Evolutionary conservation across 2,329 filamentous ascomycete species (phyloP).

Genomic region (Zelopaecilomyces penicillatus): DNA sequence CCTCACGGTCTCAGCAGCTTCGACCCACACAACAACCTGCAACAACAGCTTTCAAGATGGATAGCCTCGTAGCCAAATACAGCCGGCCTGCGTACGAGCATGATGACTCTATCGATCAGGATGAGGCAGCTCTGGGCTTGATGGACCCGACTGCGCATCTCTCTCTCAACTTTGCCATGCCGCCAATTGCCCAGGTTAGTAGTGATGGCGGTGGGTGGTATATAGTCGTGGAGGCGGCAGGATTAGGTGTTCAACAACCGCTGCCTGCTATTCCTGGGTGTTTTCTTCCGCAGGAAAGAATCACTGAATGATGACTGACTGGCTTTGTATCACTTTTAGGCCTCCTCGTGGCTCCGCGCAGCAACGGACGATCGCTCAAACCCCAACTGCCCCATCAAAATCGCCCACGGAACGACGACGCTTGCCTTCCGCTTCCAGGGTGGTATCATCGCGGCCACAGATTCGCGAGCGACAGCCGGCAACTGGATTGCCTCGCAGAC

Average conservation of each 20-base stretch:
- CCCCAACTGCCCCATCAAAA: slow-evolving; percentile 96
- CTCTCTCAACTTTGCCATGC: slow-evolving; percentile 90
- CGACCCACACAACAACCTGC: neutral
- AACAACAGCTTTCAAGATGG: slow-evolving; percentile 50
- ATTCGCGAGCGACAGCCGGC: slow-evolving; percentile 92
- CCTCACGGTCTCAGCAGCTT: neutral
- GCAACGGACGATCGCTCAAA: slow-evolving; percentile 97
- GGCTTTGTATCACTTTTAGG: slow-evolving; percentile 39
- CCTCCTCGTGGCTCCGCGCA: slow-evolving; percentile 88
- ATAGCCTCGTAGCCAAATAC: slow-evolving; percentile 88
- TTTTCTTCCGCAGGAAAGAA: neutral
- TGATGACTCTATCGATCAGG: slow-evolving; percentile 62
- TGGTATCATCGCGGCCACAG: slow-evolving; percentile 95
- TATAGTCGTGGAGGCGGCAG: neutral
- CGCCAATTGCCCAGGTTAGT: slow-evolving; percentile 80
- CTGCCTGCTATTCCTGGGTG: no score
- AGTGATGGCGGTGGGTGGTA: neutral
- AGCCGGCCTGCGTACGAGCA: slow-evolving; percentile 65
- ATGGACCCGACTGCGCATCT: slow-evolving; percentile 66
- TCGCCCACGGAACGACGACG: slow-evolving; percentile 96
- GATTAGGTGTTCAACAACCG: no score
- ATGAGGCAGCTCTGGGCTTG: slow-evolving; percentile 62
- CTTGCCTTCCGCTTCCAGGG: slow-evolving; percentile 97
- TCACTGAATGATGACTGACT: neutral
- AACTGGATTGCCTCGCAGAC: slow-evolving; percentile 99